These are phyloP conservation scores for Onygenales sp. DNA, from an alignment of 2,329 filamentous ascomycete species.

Conservation along the genomic window DNA sequence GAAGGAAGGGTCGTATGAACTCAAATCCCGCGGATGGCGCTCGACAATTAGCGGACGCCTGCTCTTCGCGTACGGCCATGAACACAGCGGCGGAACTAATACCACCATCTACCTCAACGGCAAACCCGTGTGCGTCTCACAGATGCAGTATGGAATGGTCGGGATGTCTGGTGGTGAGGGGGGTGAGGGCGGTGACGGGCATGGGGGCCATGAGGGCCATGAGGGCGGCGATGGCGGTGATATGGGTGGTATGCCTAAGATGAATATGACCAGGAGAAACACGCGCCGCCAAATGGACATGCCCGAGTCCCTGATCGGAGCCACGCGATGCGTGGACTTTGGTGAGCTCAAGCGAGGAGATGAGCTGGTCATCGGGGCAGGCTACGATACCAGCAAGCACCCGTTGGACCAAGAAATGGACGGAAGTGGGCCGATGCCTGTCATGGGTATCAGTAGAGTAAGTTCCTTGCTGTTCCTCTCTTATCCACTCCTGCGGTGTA, in stretches of 20 bases:
- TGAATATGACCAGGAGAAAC: neutral
- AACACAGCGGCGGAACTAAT: neutral
- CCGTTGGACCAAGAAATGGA: neutral
- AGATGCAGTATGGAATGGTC: neutral
- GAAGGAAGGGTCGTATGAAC: neutral
- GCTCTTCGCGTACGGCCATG: neutral
- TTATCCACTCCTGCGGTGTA: no score
- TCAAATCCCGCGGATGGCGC: neutral
- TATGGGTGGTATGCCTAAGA: neutral
- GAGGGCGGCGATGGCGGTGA: neutral
- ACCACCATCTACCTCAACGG: conserved; percentile 1
- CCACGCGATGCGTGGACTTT: neutral
- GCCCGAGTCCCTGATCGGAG: neutral
- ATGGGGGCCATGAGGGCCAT: no score
- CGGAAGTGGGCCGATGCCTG: neutral
- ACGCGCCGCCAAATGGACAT: neutral
- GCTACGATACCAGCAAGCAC: neutral
- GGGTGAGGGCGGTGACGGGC: no score
- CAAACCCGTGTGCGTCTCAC: neutral
- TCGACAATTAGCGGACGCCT: neutral
- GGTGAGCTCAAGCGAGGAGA: neutral
- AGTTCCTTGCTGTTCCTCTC: neutral
- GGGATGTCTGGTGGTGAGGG: no score
- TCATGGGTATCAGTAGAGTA: conserved; percentile 1
- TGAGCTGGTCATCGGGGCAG: neutral